Evolutionary conservation across 495 filamentous ascomycete genomes (phyloP), one percentile per base, ranked within the genome.

Genomic region (Tuber microsphaerosporum): DNA sequence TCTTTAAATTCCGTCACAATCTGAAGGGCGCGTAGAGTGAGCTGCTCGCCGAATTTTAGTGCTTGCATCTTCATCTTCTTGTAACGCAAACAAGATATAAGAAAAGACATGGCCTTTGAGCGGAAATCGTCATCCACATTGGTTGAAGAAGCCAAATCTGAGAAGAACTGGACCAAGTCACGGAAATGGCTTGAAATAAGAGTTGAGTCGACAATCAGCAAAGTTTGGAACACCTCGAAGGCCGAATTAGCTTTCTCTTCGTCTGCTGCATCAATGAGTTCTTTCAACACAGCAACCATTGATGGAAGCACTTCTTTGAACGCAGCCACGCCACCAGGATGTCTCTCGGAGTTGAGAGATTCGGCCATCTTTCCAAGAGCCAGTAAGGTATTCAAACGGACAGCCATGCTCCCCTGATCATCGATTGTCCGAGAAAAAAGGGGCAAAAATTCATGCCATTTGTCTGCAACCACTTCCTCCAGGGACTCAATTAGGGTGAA

Each of bases 201-300:
- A n/a, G 91, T 88, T 39, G 91, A 90, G 81, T 98, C 94, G 82
- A 92, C 97, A 75, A 92, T 92, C 44, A 99, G 87, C 75, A 98
- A 89, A 45, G 92, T 97, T 85, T 99, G 96, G 88, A 99, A 97
- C 72, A 97, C 94, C 84, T 99, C 95, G 81, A 99, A 99, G 9
- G 91, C 91, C 81, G 94, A 91, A 84, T 93, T 92, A 71, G 91
- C 88, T 76, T 90, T 91, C 79, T 96, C 94, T 76, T 97, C 94
- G 81, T 98, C 91, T 14, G 89, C 87, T 43, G 88, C 86, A 78
- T 91, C 88, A 73, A 98, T 90, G 37, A 92, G 88, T 70, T 90
- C 87, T 86, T 97, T 94, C 71, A 99, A 88, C 16, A 97, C 92
- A 34, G 88, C 88, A 48, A 98, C 94, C 94, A 98, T 97, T 76